These are phyloP conservation scores for Obba rivulosa DNA, from an alignment of 768 basidiomycete species.

Conservation along the genomic window DNA sequence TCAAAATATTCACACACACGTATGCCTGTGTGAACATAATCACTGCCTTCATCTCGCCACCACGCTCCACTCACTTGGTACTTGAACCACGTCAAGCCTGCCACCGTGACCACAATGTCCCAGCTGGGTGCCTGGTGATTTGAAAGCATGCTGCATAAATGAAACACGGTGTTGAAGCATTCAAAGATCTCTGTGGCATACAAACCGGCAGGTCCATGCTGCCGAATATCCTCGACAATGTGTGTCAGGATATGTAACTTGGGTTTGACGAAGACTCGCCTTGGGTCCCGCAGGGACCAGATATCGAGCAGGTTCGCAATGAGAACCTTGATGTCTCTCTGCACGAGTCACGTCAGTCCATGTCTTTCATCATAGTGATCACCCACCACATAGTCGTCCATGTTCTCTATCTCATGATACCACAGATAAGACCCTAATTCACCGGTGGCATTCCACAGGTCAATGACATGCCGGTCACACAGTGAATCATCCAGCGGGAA, in stretches of 20 bases:
- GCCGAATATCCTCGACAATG: conserved; percentile 10
- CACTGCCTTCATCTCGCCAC: conserved; percentile 6
- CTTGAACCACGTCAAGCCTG: conserved; percentile 18
- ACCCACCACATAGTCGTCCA: conserved; percentile 11
- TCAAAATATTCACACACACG: background rate
- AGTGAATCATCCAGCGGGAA: conserved; percentile 22
- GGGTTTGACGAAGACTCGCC: conserved; percentile 9
- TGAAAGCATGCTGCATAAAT: conserved; percentile 32
- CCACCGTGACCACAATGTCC: conserved; percentile 13
- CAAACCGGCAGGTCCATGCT: conserved; percentile 29
- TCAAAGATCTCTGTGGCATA: conserved; percentile 36
- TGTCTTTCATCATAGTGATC: background rate
- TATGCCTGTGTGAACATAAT: background rate
- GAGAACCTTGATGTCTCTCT: conserved; percentile 10
- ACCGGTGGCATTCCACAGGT: conserved; percentile 13
- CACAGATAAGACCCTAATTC: conserved; percentile 12
- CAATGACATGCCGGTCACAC: background rate
- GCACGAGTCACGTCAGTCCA: background rate
- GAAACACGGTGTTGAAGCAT: conserved; percentile 38
- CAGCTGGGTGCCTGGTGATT: conserved; percentile 36
- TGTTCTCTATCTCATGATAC: conserved; percentile 8
- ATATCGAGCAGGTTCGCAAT: conserved; percentile 14
- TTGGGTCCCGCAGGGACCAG: conserved; percentile 9
- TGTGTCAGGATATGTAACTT: conserved; percentile 16
- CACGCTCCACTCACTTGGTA: conserved; percentile 21